A percentile compares a stretch with the other conserved stretches of the same genome.
Evolutionary conservation across 768 basidiomycete genomes (phyloP).

Genomic region (Leucocoprinus leucothites): DNA sequence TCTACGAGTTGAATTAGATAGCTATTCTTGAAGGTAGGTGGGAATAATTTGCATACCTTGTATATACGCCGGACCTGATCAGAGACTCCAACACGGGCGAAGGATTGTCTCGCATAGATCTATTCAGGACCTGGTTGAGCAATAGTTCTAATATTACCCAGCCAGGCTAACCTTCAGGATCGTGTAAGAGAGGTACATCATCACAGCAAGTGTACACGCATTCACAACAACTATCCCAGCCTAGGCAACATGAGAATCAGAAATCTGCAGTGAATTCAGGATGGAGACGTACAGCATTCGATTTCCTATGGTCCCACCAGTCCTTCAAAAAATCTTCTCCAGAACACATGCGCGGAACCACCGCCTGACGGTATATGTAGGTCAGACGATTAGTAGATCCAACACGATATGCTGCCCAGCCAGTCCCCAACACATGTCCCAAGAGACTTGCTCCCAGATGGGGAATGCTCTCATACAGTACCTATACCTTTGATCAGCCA

Average conservation of each 20-base stretch:
- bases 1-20: slow-evolving; percentile 22
- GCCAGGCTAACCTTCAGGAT: slow-evolving; percentile 36
- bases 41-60: slow-evolving; percentile 29
- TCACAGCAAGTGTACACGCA: slow-evolving; percentile 30
- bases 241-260: slow-evolving; percentile 20
- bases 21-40: neutral
- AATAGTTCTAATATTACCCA: neutral
- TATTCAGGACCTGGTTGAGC: slow-evolving; percentile 14
- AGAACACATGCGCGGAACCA: slow-evolving; percentile 36
- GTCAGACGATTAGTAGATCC: slow-evolving; percentile 27
- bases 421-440: slow-evolving; percentile 43
- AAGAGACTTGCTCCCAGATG: slow-evolving; percentile 45
- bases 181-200: slow-evolving; percentile 35
- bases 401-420: slow-evolving; percentile 46
- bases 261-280: neutral
- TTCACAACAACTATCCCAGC: slow-evolving; percentile 40
- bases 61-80: slow-evolving; percentile 41
- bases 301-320: slow-evolving; percentile 37
- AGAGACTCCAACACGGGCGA: slow-evolving; percentile 48
- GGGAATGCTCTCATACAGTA: slow-evolving; percentile 50
- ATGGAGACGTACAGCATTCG: slow-evolving; percentile 32
- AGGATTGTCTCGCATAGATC: slow-evolving; percentile 44
- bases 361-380: slow-evolving; percentile 27
- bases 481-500: slow-evolving; percentile 24
- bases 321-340: slow-evolving; percentile 36